Base-by-base conservation (phyloP, 257 asterid genomes). In the Plantago major region DNA sequence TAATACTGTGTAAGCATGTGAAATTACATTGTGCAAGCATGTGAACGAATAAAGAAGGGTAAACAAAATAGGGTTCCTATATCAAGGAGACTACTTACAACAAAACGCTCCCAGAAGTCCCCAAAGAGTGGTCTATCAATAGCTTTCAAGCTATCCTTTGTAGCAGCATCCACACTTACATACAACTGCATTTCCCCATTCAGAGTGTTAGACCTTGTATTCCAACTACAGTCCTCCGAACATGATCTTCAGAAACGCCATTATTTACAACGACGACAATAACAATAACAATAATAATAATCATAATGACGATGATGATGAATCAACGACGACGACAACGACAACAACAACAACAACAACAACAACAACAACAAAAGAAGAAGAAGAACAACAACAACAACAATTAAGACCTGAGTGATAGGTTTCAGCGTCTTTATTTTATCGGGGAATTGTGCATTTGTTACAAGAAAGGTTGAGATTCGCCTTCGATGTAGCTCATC, bases 361-460 rank as follows among this genome's bases (percentile, higher is more conserved):
- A 73, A 42, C 62, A n/a, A n/a, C n/a, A n/a, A n/a, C n/a, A n/a
- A n/a, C n/a, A n/a, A 9, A 54, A 16, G 37, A 37, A 12, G 57
- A 16, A 38, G 58, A 58, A 49, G 8, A 67, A 57, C 46, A 67
- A 61, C 42, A 73, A 42, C 62, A n/a, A n/a, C n/a, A n/a, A n/a
- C n/a, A n/a, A n/a, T n/a, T n/a, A 9, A 46, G 62, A 89, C 99
- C 97, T 93, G 99, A 15, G 99, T 93, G 58, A 93, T 50, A 63
- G 99, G 94, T 47, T 63, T 87, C 68, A 93, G 76, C 67, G 49
- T 38, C 84, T 71, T 74, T 60, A 93, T 93, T 76, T 72, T 93
- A 13, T 93, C 99, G 6, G 99, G 99, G 33, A 93, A 93, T 78
- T 93, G 99, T 3, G 99, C 99, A 75, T 93, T 93, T 68, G 99